Conservation (phyloP, 1,139 yeast species). For the Yamadazyma mexicana region DNA sequence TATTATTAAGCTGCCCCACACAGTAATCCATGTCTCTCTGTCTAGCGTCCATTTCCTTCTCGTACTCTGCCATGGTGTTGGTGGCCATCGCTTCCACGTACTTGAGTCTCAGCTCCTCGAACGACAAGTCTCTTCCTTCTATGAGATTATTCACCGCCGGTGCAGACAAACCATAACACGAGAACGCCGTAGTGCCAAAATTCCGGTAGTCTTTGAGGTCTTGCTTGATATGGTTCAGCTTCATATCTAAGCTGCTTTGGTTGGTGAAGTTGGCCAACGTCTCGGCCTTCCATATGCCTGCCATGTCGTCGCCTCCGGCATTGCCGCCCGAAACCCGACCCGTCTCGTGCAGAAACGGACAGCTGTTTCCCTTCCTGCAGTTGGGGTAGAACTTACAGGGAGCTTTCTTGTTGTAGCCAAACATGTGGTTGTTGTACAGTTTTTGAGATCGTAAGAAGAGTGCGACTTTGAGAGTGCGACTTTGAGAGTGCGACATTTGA, state of each 20-base stretch:
- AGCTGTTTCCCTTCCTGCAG: slow-evolving; percentile 17
- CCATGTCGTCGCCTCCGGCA: slow-evolving; percentile 3
- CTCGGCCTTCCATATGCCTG: slow-evolving; percentile 7
- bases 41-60: slow-evolving; percentile 40
- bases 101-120: slow-evolving; percentile 54
- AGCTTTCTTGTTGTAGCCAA: slow-evolving; percentile 47
- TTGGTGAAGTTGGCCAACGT: slow-evolving; percentile 13
- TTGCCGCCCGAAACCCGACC: background rate
- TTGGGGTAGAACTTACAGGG: slow-evolving; percentile 18
- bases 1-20: slow-evolving; percentile 33
- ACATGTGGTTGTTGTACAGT: background rate
- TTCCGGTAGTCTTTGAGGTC: slow-evolving; percentile 14
- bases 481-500: too few species aligned
- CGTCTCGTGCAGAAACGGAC: slow-evolving; percentile 16
- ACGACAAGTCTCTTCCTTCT: slow-evolving; percentile 53
- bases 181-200: slow-evolving; percentile 16
- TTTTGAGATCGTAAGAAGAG: too few species aligned
- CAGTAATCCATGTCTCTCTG: slow-evolving; percentile 49
- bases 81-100: slow-evolving; percentile 42
- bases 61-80: slow-evolving; percentile 38
- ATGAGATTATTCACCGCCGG: slow-evolving; percentile 40
- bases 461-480: too few species aligned
- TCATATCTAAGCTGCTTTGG: slow-evolving; percentile 12
- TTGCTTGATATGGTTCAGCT: slow-evolving; percentile 14
- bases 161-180: slow-evolving; percentile 27